Base-by-base conservation (phyloP, 768 basidiomycete genomes). In the Cubamyces lactineus region DNA sequence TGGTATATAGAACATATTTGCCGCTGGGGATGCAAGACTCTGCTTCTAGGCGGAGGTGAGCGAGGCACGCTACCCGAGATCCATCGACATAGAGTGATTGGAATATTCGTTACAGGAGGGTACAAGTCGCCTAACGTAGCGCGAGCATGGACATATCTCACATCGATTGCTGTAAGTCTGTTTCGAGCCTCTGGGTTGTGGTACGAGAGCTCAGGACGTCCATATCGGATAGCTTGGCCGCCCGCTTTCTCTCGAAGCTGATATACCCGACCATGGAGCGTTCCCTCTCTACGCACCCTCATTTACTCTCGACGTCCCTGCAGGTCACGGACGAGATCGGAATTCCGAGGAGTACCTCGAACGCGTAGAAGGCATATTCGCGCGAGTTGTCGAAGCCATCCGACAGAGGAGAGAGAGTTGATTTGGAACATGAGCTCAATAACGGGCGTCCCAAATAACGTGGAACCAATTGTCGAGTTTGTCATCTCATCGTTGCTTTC, bases 91-190 rank as follows among this genome's bases (percentile, higher is more conserved):
- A 12, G 41, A 5, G 23, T 19, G 13, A 8, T 30, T 63, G 21
- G 53, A 3, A 13, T 59, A 60, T 34, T 40, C 5, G 6, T 23
- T 55, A 19, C 55, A 82, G 93, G 94, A 17, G 96, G 96, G 0
- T 97, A 98, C 71, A 80, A 91, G 67, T 84, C 85, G 4, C 77
- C 91, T 1, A 96, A 96, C 66, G 87, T 87, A 1, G 94, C 95
- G 0, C 83, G 94, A 13, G 91, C 92, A 0, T 97, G 94, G 93
- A 79, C 92, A 0, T 86, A 86, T 68, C 75, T 95, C 17, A 96
- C 94, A 1, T 88, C 89, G 0, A 75, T 91, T 4, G 84, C 84
- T 28, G 91, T 94, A 66, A 63, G 89, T 77, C 28, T n/a, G 16
- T 40, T 9, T n/a, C 19, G 19, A 23, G 13, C 45, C 9, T 28